Evolutionary conservation across 257 asterid species (phyloP).

Genomic region (Craterostigma plantagineum): DNA sequence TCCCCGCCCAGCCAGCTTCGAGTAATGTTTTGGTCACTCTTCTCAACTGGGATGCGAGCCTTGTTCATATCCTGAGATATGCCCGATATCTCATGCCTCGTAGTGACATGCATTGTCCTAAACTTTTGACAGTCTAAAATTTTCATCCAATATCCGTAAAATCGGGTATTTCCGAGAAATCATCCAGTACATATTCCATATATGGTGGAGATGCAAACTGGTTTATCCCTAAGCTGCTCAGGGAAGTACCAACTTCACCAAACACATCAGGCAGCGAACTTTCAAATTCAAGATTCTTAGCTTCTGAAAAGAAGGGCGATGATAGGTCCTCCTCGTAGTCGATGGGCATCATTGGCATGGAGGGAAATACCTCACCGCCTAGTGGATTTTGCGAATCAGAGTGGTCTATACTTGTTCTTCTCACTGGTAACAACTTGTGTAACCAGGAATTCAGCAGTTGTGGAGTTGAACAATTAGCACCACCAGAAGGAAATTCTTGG

Average conservation of each 20-base stretch:
- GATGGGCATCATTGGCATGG: conserved; percentile 14
- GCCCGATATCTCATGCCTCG: too few relatives aligned
- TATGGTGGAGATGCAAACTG: conserved; percentile 25
- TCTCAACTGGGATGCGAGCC: too few relatives aligned
- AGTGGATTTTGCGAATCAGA: conserved; percentile 12
- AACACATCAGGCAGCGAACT: conserved; percentile 14
- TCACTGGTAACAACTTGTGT: conserved; percentile 44
- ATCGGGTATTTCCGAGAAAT: conserved; percentile 38
- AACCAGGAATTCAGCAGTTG: conserved; percentile 36
- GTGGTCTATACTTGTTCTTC: conserved; percentile 30
- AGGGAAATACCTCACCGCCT: conserved; percentile 23
- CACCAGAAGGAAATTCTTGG: too few relatives aligned
- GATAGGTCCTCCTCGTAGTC: conserved; percentile 19
- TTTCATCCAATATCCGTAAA: conserved; percentile 62
- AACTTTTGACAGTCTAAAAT: too few relatives aligned
- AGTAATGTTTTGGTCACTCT: too few relatives aligned
- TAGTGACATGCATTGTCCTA: too few relatives aligned
- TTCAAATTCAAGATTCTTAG: conserved; percentile 12
- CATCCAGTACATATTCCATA: conserved; percentile 42
- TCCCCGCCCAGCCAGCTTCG: too few relatives aligned
- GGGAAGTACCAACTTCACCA: too few relatives aligned
- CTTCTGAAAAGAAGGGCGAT: conserved; percentile 23
- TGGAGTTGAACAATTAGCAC: too few relatives aligned
- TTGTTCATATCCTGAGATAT: too few relatives aligned
- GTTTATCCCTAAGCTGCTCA: conserved; percentile 15